Evolutionary conservation across 495 filamentous ascomycete species (phyloP).

Genomic region (Penicillium herquei): DNA sequence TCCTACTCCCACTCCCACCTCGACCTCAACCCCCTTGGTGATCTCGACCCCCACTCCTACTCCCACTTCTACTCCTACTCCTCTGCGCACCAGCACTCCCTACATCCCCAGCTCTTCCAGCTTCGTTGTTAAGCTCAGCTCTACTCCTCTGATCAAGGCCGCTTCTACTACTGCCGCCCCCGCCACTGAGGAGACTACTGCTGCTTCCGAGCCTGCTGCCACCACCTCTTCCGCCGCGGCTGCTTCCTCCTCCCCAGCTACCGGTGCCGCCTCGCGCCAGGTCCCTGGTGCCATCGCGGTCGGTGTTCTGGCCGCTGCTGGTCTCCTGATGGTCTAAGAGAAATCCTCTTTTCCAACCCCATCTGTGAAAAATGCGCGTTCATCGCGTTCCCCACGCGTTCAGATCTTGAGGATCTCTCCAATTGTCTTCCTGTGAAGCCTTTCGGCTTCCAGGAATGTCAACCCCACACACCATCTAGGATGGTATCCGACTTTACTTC

Average conservation of each 20-base stretch:
- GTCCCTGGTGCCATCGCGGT: conserved; percentile 33
- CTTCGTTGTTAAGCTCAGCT: conserved; percentile 2
- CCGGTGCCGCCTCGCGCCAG: conserved; percentile 31
- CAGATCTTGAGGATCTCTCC: conserved; percentile 15
- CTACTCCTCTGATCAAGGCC: background rate
- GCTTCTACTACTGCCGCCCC: background rate
- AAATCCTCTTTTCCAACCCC: too few relatives aligned
- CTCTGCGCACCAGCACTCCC: conserved; percentile 20
- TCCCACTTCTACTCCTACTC: conserved; percentile 16
- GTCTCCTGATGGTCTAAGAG: conserved; percentile 42
- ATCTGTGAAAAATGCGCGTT: background rate
- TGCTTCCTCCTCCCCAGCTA: conserved; percentile 26
- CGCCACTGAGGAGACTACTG: conserved; percentile 16
- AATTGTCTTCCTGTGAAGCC: background rate
- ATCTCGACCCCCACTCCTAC: conserved; percentile 16
- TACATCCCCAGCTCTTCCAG: conserved; percentile 6
- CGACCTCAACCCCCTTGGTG: conserved; percentile 14
- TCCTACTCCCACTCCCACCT: conserved; percentile 25
- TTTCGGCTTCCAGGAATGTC: background rate
- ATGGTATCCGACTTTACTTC: conserved; percentile 1
- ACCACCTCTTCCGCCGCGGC: conserved; percentile 21
- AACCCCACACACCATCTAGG: conserved; percentile 3
- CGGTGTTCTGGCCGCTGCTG: conserved; percentile 44
- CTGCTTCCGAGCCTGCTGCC: conserved; percentile 6
- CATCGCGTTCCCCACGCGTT: conserved; percentile 1